These are phyloP conservation scores for Scheffersomyces coipomensis DNA, from an alignment of 805 yeast species.

Conservation along the genomic window DNA sequence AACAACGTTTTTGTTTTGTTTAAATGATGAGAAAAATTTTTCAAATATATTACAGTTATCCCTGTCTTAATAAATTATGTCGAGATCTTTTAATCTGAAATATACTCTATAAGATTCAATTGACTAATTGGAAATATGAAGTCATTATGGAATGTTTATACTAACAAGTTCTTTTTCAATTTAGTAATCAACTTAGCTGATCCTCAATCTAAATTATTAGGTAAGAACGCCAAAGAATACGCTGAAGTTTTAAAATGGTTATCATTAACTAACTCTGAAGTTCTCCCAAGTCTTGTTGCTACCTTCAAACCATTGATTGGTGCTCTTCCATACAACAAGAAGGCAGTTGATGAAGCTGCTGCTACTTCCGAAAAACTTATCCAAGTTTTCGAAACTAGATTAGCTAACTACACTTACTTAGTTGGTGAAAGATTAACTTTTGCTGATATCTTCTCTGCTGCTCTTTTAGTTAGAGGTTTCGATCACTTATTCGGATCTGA, in stretches of 20 bases:
- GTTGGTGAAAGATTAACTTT: constrained; percentile 56
- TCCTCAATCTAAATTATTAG: constrained; percentile 50
- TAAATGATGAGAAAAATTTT: constrained; percentile 58
- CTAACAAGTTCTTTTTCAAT: constrained; percentile 7
- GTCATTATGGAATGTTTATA: too few species aligned
- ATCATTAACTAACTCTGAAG: constrained; percentile 72
- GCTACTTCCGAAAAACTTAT: constrained; percentile 39
- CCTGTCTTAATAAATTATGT: constrained; percentile 80
- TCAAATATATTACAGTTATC: constrained; percentile 66
- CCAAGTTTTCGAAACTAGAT: constrained; percentile 53
- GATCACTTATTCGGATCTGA: constrained; percentile 57
- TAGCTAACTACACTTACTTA: constrained; percentile 60
- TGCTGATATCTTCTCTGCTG: constrained; percentile 64
- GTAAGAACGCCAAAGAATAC: constrained; percentile 62
- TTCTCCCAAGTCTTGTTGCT: constrained; percentile 44
- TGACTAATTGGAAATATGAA: too few species aligned
- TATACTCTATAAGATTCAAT: too few species aligned
- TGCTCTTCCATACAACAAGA: constrained; percentile 73
- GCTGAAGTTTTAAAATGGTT: constrained; percentile 74
- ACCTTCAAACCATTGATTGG: constrained; percentile 67
- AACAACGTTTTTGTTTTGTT: too few species aligned
- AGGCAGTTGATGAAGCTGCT: constrained; percentile 48
- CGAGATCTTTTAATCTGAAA: constrained; percentile 63
- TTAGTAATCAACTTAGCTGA: constrained; percentile 49
- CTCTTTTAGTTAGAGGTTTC: constrained; percentile 54